Base-by-base conservation (phyloP, 257 asterid genomes). In the Capsicum chinense region DNA sequence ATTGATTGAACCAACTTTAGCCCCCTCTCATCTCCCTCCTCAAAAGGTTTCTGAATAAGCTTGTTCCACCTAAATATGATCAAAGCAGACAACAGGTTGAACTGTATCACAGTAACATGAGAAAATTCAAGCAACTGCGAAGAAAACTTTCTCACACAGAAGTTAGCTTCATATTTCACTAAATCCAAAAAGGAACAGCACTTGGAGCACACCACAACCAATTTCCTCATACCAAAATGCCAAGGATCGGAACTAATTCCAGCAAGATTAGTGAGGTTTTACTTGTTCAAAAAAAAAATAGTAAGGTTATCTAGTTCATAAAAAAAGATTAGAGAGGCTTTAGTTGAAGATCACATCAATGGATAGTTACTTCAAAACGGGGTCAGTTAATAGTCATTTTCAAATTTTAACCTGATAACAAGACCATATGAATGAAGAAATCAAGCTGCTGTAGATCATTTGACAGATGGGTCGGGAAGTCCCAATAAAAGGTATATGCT, bases 1-100 rank as follows among this genome's bases (percentile, higher is more conserved):
- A 96, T 92, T 66, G 97, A 93, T 79, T 94, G 97, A 44, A 93
- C 95, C 89, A 96, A 86, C 89, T 91, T 96, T 86, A 94, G 86
- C 59, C 98, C 98, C 86, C 98, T 91, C 91, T 87, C 97, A 84
- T 96, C 98, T 81, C 99, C 99, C 92, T 89, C 98, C 88, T 96
- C 99, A 89, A 92, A 96, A 85, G 99, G 99, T 85, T 92, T 96
- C 91, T 94, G 99, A 71, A 96, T 94, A 84, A 94, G 94, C 89
- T 92, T 93, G 87, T 94, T 96, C 99, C 99, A 95, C 99, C 99
- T 94, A 63, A 59, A 89, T 85, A 80, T 56, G 84, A 63, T 50
- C 74, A 85, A 68, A 68, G 80, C 88, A 81, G 66, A 62, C 64
- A 50, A 67, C 35, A 68, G 50, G 64, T 54, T 54, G 85, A 54